Percentiles rank a stretch among this genome's conserved stretches.
These are phyloP conservation scores for Termitomyces heimii DNA, from an alignment of 768 basidiomycete genomes.

Conservation along the genomic window DNA sequence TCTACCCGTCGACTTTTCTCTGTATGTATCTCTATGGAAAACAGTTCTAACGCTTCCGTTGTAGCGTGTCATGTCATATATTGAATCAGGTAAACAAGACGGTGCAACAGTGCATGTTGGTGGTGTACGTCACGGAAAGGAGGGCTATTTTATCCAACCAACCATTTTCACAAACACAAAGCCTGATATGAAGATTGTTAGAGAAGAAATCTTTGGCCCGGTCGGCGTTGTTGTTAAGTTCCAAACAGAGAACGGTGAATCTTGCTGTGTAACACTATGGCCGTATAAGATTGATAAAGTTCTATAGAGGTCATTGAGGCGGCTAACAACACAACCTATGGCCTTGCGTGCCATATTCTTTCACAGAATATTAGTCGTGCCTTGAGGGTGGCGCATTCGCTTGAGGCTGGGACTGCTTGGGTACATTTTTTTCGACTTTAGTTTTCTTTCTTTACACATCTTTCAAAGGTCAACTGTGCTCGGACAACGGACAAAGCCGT, in stretches of 20 bases:
- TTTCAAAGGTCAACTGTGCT: conserved; percentile 16
- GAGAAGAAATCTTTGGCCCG: conserved; percentile 73
- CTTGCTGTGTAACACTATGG: conserved; percentile 10
- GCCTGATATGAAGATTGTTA: conserved; percentile 62
- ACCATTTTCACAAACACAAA: conserved; percentile 64
- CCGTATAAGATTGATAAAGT: conserved; percentile 15
- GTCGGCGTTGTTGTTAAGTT: conserved; percentile 71
- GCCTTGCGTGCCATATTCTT: conserved; percentile 16
- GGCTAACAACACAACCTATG: conserved; percentile 17
- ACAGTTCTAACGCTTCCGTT: neutral
- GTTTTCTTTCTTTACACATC: neutral
- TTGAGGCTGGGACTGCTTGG: conserved; percentile 17
- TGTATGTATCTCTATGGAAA: too few species aligned
- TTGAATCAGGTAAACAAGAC: conserved; percentile 59
- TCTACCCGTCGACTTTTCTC: too few species aligned
- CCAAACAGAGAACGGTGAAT: conserved; percentile 39
- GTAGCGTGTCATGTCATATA: conserved; percentile 68
- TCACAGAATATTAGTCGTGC: conserved; percentile 16
- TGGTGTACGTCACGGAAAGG: conserved; percentile 49
- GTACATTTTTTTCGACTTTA: neutral
- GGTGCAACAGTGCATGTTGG: conserved; percentile 63
- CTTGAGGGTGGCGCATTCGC: conserved; percentile 15
- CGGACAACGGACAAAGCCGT: conserved; percentile 10
- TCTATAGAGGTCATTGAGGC: conserved; percentile 17
- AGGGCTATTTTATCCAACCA: conserved; percentile 67